Evolutionary conservation across 352 stramenopile species (phyloP).

Genomic region (Pseudoperonospora humuli): DNA sequence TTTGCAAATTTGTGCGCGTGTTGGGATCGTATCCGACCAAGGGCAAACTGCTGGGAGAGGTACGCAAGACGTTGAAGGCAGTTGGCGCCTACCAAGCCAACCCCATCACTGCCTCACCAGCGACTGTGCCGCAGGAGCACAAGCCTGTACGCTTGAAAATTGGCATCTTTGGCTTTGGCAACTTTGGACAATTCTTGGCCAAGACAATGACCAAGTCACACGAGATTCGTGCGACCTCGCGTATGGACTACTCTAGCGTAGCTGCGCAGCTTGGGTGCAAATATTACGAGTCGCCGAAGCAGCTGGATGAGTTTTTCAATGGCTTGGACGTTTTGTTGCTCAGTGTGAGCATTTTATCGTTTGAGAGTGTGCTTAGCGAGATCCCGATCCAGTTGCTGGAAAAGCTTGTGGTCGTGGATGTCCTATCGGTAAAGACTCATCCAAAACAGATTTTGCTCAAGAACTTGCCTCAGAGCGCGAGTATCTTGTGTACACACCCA

Average conservation of each 20-base stretch:
- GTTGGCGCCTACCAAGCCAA: conserved; percentile 35
- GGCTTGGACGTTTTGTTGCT: conserved; percentile 93
- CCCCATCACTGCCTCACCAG: conserved; percentile 23
- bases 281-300: conserved; percentile 48
- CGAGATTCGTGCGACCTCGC: conserved; percentile 77
- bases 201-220: conserved; percentile 91
- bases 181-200: conserved; percentile 98
- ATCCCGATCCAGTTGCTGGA: conserved; percentile 66
- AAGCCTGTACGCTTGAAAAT: conserved; percentile 80
- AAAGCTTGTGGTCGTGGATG: conserved; percentile 93
- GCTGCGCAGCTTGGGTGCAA: conserved; percentile 46
- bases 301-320: conserved; percentile 87
- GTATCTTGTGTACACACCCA: conserved; percentile 95
- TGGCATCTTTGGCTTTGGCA: conserved; percentile 94
- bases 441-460: conserved; percentile 90
- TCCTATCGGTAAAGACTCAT: conserved; percentile 98
- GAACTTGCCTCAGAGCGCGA: conserved; percentile 79
- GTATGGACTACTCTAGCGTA: conserved; percentile 73
- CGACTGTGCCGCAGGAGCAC: conserved; percentile 13
- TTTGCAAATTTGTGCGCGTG: conserved; percentile 85
- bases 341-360: conserved; percentile 75
- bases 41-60: conserved; percentile 47
- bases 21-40: conserved; percentile 85
- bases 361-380: conserved; percentile 51
- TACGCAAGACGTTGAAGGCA: conserved; percentile 44